A percentile compares a stretch with the other conserved stretches of the same genome.
These are phyloP conservation scores for Eremochloa ophiuroides DNA, from an alignment of 176 grass and related monocot genomes.

Conservation along the genomic window DNA sequence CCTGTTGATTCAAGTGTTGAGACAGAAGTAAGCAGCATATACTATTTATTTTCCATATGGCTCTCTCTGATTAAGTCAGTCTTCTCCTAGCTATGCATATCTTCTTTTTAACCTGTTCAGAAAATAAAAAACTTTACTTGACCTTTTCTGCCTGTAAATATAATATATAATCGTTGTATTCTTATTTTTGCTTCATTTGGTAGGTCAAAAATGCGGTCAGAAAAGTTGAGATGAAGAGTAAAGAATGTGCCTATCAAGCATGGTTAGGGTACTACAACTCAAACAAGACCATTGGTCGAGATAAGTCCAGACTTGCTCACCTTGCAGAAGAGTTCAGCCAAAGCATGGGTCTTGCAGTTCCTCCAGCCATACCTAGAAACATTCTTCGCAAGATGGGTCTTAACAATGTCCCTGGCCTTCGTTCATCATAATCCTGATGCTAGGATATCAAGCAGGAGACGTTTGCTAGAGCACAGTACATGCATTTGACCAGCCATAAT, in stretches of 20 bases:
- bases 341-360: conserved; percentile 68
- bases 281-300: conserved; percentile 55
- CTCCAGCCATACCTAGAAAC: conserved; percentile 63
- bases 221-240: conserved; percentile 64
- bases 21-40: conserved; percentile 45
- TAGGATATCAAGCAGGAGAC: background rate
- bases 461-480: background rate
- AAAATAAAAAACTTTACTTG: conserved; percentile 6
- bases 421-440: conserved; percentile 31
- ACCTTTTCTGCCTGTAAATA: background rate
- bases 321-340: conserved; percentile 88
- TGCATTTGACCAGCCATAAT: background rate
- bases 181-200: conserved; percentile 25
- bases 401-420: conserved; percentile 58
- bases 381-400: conserved; percentile 94
- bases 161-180: background rate
- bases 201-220: conserved; percentile 54
- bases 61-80: background rate
- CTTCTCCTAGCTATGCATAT: background rate
- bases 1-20: conserved; percentile 36
- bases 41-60: conserved; percentile 17
- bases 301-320: conserved; percentile 65
- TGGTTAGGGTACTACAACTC: conserved; percentile 98
- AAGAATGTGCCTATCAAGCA: conserved; percentile 88
- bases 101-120: conserved; percentile 8